A percentile compares a stretch with the other conserved stretches of the same genome.
Conservation (phyloP, 1,284 basidiomycete species). For the Pholiota adiposa region DNA sequence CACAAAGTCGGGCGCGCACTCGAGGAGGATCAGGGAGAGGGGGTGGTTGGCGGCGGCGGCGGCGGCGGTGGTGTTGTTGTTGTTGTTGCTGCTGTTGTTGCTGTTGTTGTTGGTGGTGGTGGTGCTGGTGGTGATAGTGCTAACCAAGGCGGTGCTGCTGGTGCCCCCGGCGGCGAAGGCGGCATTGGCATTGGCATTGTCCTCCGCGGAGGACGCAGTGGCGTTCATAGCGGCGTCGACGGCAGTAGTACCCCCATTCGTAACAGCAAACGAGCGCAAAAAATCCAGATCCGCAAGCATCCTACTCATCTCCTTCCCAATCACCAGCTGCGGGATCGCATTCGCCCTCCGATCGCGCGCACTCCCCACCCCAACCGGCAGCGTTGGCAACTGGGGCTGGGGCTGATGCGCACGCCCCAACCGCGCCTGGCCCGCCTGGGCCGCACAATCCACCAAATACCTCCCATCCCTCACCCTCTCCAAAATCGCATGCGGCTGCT, state of each 20-base stretch:
- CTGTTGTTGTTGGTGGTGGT: too few relatives aligned
- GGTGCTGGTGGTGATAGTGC: too few relatives aligned
- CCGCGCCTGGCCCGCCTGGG: not conserved
- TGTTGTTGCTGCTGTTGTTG: too few relatives aligned
- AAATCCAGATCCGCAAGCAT: slow-evolving; percentile 34
- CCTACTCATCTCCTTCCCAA: slow-evolving; percentile 38
- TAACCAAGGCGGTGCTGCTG: too few relatives aligned
- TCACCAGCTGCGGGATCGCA: slow-evolving; percentile 28
- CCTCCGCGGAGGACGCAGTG: too few relatives aligned
- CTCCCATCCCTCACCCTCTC: slow-evolving; percentile 77
- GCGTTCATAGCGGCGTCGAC: too few relatives aligned
- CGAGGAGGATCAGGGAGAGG: slow-evolving; percentile 71
- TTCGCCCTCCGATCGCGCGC: slow-evolving; percentile 30
- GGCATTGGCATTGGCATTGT: slow-evolving; percentile 4
- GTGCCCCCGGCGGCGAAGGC: slow-evolving; percentile 22
- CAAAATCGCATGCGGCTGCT: slow-evolving; percentile 85
- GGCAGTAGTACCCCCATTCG: slow-evolving; percentile 13
- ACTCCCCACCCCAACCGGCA: not conserved
- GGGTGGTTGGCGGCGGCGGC: slow-evolving; percentile 44
- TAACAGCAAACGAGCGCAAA: slow-evolving; percentile 35
- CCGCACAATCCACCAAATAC: slow-evolving; percentile 52
- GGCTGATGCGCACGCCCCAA: not conserved
- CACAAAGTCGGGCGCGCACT: slow-evolving; percentile 78
- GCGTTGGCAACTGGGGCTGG: not conserved
- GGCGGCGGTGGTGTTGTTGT: slow-evolving; percentile 18